These are phyloP conservation scores for Dysphania ambrosioides DNA, from an alignment of 148 eudicot genomes.

Conservation along the genomic window DNA sequence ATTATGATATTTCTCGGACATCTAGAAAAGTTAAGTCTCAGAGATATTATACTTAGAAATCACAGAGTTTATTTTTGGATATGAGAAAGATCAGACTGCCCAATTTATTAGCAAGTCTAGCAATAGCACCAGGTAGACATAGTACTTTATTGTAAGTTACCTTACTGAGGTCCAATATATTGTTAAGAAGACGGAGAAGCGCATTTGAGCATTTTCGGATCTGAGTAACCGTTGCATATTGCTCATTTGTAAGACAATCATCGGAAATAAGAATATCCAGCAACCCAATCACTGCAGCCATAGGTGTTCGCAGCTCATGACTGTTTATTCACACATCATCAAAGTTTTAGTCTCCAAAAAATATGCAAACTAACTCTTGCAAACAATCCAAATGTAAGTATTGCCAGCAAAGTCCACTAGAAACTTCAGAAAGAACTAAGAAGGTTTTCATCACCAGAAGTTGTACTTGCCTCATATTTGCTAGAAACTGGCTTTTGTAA, in stretches of 20 bases:
- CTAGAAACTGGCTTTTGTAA: slow-evolving; percentile 94
- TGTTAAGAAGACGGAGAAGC: slow-evolving; percentile 85
- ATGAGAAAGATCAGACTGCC: neutral
- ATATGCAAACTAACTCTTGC: slow-evolving; percentile 5
- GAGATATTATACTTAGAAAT: neutral
- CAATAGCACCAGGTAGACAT: neutral
- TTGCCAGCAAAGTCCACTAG: neutral
- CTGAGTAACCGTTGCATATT: slow-evolving; percentile 70
- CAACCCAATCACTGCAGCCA: slow-evolving; percentile 98
- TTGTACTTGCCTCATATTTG: slow-evolving; percentile 83
- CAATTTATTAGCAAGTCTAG: neutral
- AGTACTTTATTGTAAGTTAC: slow-evolving; percentile 28
- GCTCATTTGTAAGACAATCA: slow-evolving; percentile 83
- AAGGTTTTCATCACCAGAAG: neutral
- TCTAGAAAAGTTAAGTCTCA: neutral
- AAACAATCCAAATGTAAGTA: neutral
- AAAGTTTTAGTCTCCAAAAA: slow-evolving; percentile 19
- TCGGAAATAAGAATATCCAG: slow-evolving; percentile 88
- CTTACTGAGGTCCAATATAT: slow-evolving; percentile 96
- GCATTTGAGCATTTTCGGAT: slow-evolving; percentile 94
- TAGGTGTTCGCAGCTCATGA: slow-evolving; percentile 95
- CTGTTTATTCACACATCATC: slow-evolving; percentile 38
- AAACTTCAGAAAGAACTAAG: neutral
- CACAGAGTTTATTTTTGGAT: neutral
- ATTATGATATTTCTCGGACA: neutral